Base-by-base conservation (phyloP, 345 rosid species). In the Dovyalis caffra region DNA sequence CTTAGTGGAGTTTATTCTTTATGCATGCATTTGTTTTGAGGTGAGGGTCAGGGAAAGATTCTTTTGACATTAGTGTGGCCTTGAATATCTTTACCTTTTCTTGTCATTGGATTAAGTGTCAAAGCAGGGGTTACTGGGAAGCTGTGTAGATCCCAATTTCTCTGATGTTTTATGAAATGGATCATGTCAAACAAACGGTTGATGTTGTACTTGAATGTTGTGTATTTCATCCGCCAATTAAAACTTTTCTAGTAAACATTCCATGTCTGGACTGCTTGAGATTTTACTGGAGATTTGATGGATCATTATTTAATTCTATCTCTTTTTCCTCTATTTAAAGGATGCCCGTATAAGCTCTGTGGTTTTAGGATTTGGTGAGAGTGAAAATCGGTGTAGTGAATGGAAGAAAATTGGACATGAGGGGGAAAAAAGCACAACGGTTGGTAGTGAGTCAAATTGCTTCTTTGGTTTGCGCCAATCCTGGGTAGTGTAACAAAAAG, bases 281-380 rank as follows among this genome's bases (percentile, higher is more conserved):
- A 29, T 28, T 69, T 53, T 10, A n/a, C 18, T 70, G 64, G 45
- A 70, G 33, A 53, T 33, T 56, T 51, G 23, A 21, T 70, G 73
- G 26, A 53, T 37, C 33, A 33, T 34, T 32, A n/a, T n/a, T 21
- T 33, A 56, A 6, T 32, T 45, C 20, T 28, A 18, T 15, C 34
- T 31, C 38, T 51, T 12, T 53, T 18, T n/a, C 34, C 58, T 33
- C 21, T 1, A 12, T 33, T 11, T 10, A 23, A 26, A 26, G 53
- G 71, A 28, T 28, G 26, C n/a, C 28, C 38, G 23, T 29, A 25
- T 33, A 8, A n/a, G 25, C 38, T 64, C 21, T 21, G 32, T 51
- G 6, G 70, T 38, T 23, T 26, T 53, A n/a, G 29, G 8, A n/a
- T 49, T 18, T 49, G 8, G 56, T 49, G 5, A 49, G 23, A 49